phyloP scores from a whole-genome alignment of 2,329 filamentous ascomycete species.

The Arthroderma sp. region DNA sequence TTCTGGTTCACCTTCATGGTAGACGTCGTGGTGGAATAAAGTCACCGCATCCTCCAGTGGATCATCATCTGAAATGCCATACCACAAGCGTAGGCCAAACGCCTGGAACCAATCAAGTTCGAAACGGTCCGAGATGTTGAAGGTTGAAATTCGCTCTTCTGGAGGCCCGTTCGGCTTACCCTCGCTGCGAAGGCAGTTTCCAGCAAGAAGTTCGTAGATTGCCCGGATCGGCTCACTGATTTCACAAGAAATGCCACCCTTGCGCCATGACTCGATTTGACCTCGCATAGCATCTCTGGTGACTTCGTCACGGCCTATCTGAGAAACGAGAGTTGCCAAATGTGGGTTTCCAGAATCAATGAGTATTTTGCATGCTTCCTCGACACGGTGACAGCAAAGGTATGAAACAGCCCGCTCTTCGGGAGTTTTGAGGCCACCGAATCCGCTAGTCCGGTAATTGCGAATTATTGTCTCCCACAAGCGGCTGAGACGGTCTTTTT shows the following conservation, averaged over 20 bases:
- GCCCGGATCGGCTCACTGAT: constrained; percentile 73
- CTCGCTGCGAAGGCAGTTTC: constrained; percentile 72
- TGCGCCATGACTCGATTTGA: constrained; percentile 75
- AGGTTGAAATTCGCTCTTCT: constrained; percentile 70
- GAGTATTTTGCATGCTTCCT: constrained; percentile 71
- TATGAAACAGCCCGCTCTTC: constrained; percentile 78
- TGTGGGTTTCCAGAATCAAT: constrained; percentile 66
- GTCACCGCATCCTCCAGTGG: constrained; percentile 60
- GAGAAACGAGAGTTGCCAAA: constrained; percentile 70
- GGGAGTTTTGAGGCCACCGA: constrained; percentile 49
- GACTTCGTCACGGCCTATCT: constrained; percentile 61
- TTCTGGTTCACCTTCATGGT: constrained; percentile 55
- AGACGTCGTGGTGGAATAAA: constrained; percentile 61
- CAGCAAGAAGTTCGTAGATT: constrained; percentile 77
- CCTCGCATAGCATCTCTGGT: constrained; percentile 62
- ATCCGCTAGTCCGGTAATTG: constrained; percentile 55
- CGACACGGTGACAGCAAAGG: constrained; percentile 64
- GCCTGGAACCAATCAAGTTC: constrained; percentile 85
- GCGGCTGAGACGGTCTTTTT: constrained; percentile 36
- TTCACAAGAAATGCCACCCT: constrained; percentile 73
- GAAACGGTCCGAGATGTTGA: constrained; percentile 73
- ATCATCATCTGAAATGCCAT: constrained; percentile 57
- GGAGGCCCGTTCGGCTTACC: constrained; percentile 58
- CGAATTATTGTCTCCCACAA: constrained; percentile 37
- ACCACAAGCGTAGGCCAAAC: constrained; percentile 86